phyloP scores from a whole-genome alignment of 176 grass and related monocot species.

The Dactylis glomerata region DNA sequence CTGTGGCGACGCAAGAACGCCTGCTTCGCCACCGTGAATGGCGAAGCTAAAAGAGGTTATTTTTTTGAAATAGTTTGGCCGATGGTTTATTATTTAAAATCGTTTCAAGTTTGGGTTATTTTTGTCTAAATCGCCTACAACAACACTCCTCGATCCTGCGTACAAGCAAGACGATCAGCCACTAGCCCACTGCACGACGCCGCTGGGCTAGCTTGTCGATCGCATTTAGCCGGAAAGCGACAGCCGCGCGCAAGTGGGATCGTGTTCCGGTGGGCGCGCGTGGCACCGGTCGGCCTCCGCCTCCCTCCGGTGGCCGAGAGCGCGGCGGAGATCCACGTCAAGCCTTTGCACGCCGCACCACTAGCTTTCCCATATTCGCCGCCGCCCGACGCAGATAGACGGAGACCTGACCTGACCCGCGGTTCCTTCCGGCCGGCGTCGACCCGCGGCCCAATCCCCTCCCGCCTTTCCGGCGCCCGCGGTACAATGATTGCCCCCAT shows the following conservation, averaged over 20 bases:
- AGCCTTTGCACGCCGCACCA: not conserved
- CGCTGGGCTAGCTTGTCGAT: not conserved
- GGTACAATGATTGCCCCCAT: not conserved
- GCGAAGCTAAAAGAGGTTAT: too few relatives aligned
- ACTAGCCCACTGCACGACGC: not conserved
- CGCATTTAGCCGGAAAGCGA: not conserved
- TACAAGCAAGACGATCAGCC: too few relatives aligned
- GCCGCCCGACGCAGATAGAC: not conserved
- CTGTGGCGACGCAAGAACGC: too few relatives aligned
- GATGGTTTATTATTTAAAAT: too few relatives aligned
- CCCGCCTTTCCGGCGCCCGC: not conserved
- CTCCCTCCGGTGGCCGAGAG: not conserved
- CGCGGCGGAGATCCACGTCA: not conserved
- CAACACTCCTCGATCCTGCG: too few relatives aligned
- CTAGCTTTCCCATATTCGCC: not conserved
- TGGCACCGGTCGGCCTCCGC: not conserved
- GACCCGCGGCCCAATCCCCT: not conserved
- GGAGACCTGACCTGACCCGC: not conserved
- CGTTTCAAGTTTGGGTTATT: too few relatives aligned
- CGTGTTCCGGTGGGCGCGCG: not conserved
- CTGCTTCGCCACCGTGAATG: too few relatives aligned
- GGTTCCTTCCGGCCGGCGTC: not conserved
- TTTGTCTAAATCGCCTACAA: too few relatives aligned
- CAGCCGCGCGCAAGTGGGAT: not conserved
- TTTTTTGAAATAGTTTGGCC: too few relatives aligned